Percentiles rank a stretch among this genome's conserved stretches.
phyloP scores from a whole-genome alignment of 139 green algal genomes.

The Picochlorum costavermella region DNA sequence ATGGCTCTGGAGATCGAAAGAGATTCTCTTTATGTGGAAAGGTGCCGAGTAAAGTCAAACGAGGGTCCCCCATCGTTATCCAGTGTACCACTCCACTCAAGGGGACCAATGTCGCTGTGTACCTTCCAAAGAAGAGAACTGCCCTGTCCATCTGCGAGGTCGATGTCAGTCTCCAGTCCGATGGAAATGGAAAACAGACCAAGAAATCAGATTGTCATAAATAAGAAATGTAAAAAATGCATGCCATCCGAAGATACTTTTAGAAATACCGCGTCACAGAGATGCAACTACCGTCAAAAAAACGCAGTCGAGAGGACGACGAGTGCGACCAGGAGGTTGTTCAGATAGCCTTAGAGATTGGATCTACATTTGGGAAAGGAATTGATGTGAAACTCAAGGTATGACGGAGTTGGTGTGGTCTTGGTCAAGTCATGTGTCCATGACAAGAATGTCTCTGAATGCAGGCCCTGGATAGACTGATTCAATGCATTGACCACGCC shows the following conservation, averaged over 20 bases:
- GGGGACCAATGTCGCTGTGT: conserved; percentile 11
- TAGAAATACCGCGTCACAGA: not conserved
- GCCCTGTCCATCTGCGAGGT: conserved; percentile 14
- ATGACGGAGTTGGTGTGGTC: not conserved
- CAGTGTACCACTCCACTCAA: not conserved
- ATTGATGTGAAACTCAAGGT: conserved; percentile 19
- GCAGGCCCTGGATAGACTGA: conserved; percentile 14
- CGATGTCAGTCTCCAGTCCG: conserved; percentile 4
- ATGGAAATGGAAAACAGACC: not conserved
- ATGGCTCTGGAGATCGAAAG: not conserved
- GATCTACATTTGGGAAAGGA: conserved; percentile 8
- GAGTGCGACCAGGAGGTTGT: conserved; percentile 6
- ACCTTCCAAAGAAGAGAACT: conserved; percentile 13
- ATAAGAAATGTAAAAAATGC: too few relatives aligned
- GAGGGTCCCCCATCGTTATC: not conserved
- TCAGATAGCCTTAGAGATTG: conserved; percentile 3
- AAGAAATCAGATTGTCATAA: not conserved
- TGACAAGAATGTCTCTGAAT: not conserved
- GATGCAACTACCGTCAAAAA: conserved; percentile 13
- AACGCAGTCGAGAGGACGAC: not conserved
- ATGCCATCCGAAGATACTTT: not conserved
- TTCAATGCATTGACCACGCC: not conserved
- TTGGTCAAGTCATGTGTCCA: not conserved
- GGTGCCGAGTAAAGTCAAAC: not conserved
- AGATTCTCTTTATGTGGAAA: conserved; percentile 8